Base-by-base conservation (phyloP, 352 stramenopile species). In the Pythium chondricola region DNA sequence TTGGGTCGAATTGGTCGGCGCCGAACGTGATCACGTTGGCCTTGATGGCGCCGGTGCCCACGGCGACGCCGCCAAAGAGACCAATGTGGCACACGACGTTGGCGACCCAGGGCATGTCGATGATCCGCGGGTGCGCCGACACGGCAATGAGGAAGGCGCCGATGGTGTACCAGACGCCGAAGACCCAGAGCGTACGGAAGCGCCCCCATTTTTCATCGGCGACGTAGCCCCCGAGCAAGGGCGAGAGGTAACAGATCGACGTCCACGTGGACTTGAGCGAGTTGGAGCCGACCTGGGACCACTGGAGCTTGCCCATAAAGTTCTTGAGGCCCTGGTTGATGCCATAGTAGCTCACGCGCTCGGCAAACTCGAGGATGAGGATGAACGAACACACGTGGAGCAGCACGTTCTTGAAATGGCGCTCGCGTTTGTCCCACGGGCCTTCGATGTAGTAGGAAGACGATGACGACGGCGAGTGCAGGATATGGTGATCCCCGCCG, bases 271-370 rank as follows among this genome's bases (percentile, higher is more conserved):
- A 90, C 67, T 94, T 94, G 65, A 94, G 75, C 20, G 81, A 85
- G 49, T 90, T 93, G 36, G 83, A 87, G 26, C 77, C 82, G 4
- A 88, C 81, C 39, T 88, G 77, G 2, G 64, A 77, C 81, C 81
- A 93, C 7, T 63, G 63, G 11, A 94, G 53, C 7, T 72, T 70
- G 41, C 74, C 74, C 70, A 94, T 83, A 52, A 83, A 95, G 63
- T 95, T 93, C 69, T 92, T 91, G 27, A 93, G 67, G 0, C 77
- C 81, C 44, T 93, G 81, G 52, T 93, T 93, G 57, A 95, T 93
- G 33, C 81, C 82, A 36, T 92, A 95, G 56, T 93, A 95, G 37
- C 81, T 92, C 43, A 90, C 63, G 20, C 81, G 76, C 56, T 93
- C 81, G 5, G 77, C 72, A 37, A 93, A 87, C 58, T 94, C 83